Evolutionary conservation across 768 basidiomycete species (phyloP), one percentile per base, ranked within the genome.

Genomic region (Lactifluus hygrophoroides): DNA sequence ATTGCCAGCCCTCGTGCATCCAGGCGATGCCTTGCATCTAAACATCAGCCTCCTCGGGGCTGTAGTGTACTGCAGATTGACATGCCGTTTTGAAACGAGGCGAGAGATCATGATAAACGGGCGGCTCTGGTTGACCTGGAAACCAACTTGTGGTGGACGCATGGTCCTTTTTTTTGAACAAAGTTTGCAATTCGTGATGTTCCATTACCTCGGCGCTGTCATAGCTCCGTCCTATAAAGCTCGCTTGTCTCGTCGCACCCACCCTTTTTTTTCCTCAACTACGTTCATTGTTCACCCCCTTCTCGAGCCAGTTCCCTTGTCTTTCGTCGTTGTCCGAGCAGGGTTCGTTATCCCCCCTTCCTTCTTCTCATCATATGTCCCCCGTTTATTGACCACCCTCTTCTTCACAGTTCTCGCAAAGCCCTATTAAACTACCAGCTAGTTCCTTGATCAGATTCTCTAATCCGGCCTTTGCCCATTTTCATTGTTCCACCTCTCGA

Each of bases 281-380:
- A 37, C 38, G 27, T 49, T 40, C 56, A 34, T 53, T 62, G 50
- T 60, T 58, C 64, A 35, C 53, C 65, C 51, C 47, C 67, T n/a
- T n/a, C n/a, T n/a, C 66, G 60, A 64, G 62, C 69, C 69, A 70
- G 66, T 65, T 69, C 67, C 67, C 64, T 55, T 54, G 65, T 69
- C 70, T 72, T 70, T 66, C 71, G 70, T 68, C 70, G 58, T 68
- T 19, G 13, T 58, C 65, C 73, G 78, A 80, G 78, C 77, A 74
- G 77, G 69, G 78, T 78, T 34, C 61, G 75, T 71, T 54, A n/a
- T n/a, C n/a, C 11, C 45, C 17, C 10, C 17, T 19, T 7, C 16
- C 1, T 2, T 28, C 52, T 4, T 21, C 23, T 17, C 14, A 3
- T 35, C 5, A 0, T 28, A 17, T 6, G 19, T 8, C 21, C 19